phyloP scores from a whole-genome alignment of 2,329 filamentous ascomycete genomes.

The Trichoderma pleuroti region DNA sequence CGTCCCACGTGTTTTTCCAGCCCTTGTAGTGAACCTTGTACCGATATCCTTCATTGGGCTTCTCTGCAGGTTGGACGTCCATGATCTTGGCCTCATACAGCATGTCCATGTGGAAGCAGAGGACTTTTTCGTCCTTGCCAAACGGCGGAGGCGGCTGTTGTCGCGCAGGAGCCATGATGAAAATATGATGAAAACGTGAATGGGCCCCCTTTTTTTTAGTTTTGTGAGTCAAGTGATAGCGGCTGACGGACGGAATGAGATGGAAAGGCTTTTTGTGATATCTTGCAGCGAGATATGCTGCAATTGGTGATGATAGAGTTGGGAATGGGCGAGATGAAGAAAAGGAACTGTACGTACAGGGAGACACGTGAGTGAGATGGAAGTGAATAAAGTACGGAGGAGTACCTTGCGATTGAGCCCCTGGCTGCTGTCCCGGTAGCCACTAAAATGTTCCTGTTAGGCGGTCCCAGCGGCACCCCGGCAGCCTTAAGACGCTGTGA shows the following conservation, averaged over 20 bases:
- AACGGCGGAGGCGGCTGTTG: conserved; percentile 45
- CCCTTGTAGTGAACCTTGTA: conserved; percentile 98
- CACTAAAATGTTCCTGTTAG: neutral
- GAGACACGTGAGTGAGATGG: conserved; percentile 17
- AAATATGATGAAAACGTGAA: neutral
- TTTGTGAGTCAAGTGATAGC: neutral
- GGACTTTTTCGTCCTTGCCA: conserved; percentile 83
- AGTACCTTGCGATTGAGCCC: neutral
- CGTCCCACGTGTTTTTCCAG: conserved; percentile 99
- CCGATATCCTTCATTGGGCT: conserved; percentile 66
- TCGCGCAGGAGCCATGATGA: conserved; percentile 42
- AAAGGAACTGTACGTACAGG: conserved; percentile 1
- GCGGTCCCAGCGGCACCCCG: neutral
- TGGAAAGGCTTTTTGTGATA: neutral
- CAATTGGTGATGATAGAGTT: neutral
- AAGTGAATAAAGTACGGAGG: conserved; percentile 5
- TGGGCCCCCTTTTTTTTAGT: neutral
- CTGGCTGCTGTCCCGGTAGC: neutral
- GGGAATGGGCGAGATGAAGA: neutral
- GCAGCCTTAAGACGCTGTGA: neutral
- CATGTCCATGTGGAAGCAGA: conserved; percentile 96
- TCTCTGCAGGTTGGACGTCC: conserved; percentile 68
- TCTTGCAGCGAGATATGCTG: neutral
- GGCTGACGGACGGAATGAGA: neutral
- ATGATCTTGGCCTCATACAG: conserved; percentile 97